These are phyloP conservation scores for Podospora australis DNA, from an alignment of 495 filamentous ascomycete species.

Conservation along the genomic window DNA sequence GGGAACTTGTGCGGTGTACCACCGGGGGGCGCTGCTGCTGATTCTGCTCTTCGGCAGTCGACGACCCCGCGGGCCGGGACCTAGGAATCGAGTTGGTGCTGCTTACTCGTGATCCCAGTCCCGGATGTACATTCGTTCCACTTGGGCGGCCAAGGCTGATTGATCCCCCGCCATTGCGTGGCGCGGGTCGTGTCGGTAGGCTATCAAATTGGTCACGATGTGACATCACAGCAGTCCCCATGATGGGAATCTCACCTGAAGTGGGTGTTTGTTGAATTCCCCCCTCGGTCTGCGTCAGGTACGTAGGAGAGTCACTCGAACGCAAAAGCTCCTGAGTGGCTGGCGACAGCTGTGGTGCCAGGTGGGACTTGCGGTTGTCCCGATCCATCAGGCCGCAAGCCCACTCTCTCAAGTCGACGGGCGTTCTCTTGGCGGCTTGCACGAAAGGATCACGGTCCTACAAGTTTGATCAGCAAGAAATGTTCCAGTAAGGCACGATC, in stretches of 20 bases:
- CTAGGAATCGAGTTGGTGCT: conserved; percentile 27
- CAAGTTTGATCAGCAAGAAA: conserved; percentile 13
- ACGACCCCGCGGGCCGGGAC: not conserved
- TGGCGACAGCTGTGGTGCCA: conserved; percentile 60
- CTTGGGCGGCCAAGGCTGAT: conserved; percentile 37
- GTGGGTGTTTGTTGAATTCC: conserved; percentile 48
- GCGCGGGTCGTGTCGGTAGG: conserved; percentile 36
- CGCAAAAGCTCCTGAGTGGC: conserved; percentile 53
- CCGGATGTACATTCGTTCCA: conserved; percentile 42
- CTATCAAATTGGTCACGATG: conserved; percentile 34
- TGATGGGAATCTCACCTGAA: conserved; percentile 62
- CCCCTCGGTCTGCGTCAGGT: conserved; percentile 25
- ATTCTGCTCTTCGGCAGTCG: not conserved
- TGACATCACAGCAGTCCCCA: conserved; percentile 40
- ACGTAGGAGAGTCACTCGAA: conserved; percentile 45
- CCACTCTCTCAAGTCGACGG: conserved; percentile 85
- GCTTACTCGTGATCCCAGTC: conserved; percentile 42
- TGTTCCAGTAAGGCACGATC: not conserved
- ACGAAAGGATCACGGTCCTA: conserved; percentile 88
- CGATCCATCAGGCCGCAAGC: conserved; percentile 84
- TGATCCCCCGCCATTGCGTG: conserved; percentile 30
- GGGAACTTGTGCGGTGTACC: conserved; percentile 1
- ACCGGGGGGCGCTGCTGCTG: not conserved
- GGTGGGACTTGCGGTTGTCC: conserved; percentile 86
- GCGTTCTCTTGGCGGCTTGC: conserved; percentile 90